Percentiles rank a stretch among this genome's conserved stretches.
phyloP scores from a whole-genome alignment of 495 filamentous ascomycete species.

The Neurospora terricola region DNA sequence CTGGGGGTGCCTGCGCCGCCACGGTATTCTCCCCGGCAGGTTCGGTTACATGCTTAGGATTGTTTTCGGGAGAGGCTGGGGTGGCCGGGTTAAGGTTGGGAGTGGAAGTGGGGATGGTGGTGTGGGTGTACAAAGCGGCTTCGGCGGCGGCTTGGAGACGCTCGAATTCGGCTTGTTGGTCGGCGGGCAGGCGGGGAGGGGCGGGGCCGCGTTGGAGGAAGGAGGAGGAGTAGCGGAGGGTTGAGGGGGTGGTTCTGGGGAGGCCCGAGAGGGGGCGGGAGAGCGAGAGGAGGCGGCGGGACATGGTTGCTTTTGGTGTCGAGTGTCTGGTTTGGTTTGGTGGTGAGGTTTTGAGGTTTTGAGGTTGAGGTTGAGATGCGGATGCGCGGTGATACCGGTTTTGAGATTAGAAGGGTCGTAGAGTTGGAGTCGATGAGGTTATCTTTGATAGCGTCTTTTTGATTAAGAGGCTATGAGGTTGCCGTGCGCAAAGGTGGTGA shows the following conservation, averaged over 20 bases:
- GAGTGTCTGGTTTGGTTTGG: background rate
- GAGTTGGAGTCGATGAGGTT: too few relatives aligned
- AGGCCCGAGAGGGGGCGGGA: slow-evolving; percentile 1
- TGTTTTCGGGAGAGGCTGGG: background rate
- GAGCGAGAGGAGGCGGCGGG: slow-evolving; percentile 6
- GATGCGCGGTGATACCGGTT: background rate
- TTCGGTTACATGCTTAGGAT: background rate
- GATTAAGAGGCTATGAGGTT: background rate
- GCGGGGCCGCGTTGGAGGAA: slow-evolving; percentile 45
- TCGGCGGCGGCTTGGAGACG: slow-evolving; percentile 56
- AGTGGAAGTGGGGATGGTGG: too few relatives aligned
- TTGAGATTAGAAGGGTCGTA: too few relatives aligned
- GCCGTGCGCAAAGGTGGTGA: background rate
- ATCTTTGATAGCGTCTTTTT: accelerated
- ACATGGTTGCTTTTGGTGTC: slow-evolving; percentile 10
- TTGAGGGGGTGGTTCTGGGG: background rate
- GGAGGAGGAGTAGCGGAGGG: slow-evolving; percentile 17
- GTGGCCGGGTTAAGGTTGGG: slow-evolving; percentile 1
- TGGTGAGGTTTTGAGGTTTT: background rate
- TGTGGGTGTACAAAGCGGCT: slow-evolving; percentile 20
- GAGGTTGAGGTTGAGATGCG: background rate
- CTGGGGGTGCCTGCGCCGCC: background rate
- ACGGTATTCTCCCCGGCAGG: background rate
- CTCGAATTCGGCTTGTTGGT: slow-evolving; percentile 90
- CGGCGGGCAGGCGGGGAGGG: slow-evolving; percentile 73